Percentiles rank a stretch among this genome's conserved stretches.
phyloP scores from a whole-genome alignment of 768 basidiomycete species.

The Aureoboletus auriporus region DNA sequence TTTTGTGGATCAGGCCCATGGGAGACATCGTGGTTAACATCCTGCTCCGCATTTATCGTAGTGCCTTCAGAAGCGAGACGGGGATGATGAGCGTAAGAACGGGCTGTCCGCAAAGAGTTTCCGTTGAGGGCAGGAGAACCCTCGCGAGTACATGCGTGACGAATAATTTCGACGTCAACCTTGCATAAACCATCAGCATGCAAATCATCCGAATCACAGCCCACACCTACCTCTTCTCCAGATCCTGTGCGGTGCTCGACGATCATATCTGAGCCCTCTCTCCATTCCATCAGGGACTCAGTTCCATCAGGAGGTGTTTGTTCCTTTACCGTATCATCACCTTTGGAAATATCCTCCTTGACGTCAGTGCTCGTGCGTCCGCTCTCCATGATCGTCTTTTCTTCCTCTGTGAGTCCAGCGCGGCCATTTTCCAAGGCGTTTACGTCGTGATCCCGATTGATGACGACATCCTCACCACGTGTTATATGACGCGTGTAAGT shows the following conservation, averaged over 20 bases:
- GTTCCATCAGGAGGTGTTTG: conserved; percentile 45
- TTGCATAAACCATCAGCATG: conserved; percentile 26
- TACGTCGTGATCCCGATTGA: conserved; percentile 68
- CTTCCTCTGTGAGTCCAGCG: conserved; percentile 25
- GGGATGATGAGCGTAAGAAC: conserved; percentile 9
- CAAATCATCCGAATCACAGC: neutral
- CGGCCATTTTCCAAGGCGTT: conserved; percentile 50
- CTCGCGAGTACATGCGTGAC: conserved; percentile 33
- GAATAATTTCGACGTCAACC: conserved; percentile 63
- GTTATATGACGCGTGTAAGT: conserved; percentile 68
- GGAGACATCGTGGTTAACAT: conserved; percentile 13
- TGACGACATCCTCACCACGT: conserved; percentile 73
- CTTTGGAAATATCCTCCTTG: conserved; percentile 7
- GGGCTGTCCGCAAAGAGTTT: conserved; percentile 1
- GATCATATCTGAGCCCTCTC: conserved; percentile 64
- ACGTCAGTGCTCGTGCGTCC: conserved; percentile 14
- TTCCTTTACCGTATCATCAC: conserved; percentile 23
- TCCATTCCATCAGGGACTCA: conserved; percentile 50
- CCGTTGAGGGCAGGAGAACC: neutral
- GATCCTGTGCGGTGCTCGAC: conserved; percentile 57
- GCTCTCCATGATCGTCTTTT: conserved; percentile 26
- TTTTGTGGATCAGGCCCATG: conserved; percentile 13
- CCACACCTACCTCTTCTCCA: conserved; percentile 59
- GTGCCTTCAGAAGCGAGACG: conserved; percentile 15
- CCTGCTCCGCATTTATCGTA: conserved; percentile 24